phyloP scores from a whole-genome alignment of 1,284 basidiomycete genomes.

The Irpex sp. region DNA sequence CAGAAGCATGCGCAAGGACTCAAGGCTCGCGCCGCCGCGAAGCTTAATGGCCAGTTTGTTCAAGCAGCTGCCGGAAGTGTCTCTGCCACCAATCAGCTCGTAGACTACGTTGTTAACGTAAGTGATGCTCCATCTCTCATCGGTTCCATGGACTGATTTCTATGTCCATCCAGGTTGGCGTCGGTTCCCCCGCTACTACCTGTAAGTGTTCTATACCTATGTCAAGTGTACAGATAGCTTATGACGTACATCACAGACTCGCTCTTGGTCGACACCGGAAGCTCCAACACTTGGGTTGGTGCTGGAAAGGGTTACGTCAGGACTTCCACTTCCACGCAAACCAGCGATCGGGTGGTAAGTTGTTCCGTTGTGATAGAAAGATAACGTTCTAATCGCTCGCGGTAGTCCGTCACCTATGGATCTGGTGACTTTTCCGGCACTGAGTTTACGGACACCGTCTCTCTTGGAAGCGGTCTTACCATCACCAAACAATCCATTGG shows the following conservation, averaged over 20 bases:
- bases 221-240: background rate
- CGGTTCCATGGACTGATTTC: too few species aligned
- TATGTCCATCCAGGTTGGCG: conserved; percentile 3
- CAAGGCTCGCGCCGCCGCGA: conserved; percentile 16
- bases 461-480: conserved; percentile 16
- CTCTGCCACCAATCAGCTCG: conserved; percentile 19
- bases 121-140: too few species aligned
- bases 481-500: conserved; percentile 45
- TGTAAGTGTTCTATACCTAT: conserved; percentile 16
- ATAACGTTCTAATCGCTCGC: background rate
- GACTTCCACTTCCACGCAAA: conserved; percentile 1
- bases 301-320: conserved; percentile 2
- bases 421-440: conserved; percentile 44
- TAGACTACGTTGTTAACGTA: conserved; percentile 23
- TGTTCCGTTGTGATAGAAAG: background rate
- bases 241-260: conserved; percentile 8
- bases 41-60: conserved; percentile 12
- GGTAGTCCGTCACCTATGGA: conserved; percentile 42
- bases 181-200: conserved; percentile 23
- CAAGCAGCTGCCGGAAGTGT: conserved; percentile 9
- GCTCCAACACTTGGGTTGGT: conserved; percentile 10
- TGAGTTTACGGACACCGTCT: conserved; percentile 26
- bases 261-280: conserved; percentile 15
- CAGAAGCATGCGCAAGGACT: conserved; percentile 22
- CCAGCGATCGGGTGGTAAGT: conserved; percentile 4